A percentile compares a stretch with the other conserved stretches of the same genome.
These are phyloP conservation scores for Leishmania major DNA, from an alignment of 208 protist species.

Conservation along the genomic window DNA sequence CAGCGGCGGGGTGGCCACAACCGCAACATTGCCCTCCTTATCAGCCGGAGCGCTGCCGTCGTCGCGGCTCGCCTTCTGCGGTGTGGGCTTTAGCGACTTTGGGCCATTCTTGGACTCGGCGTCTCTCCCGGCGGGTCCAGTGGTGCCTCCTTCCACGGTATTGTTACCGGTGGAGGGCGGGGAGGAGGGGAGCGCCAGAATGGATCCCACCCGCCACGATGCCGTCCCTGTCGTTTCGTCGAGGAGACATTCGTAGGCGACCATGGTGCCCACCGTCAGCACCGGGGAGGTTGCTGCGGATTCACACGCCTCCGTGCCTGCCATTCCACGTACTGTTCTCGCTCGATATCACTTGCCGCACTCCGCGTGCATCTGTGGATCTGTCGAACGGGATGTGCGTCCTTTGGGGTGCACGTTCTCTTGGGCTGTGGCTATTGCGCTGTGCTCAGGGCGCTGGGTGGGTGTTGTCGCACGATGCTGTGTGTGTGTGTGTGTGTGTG, in stretches of 20 bases:
- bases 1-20: not conserved
- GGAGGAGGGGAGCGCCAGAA: slow-evolving; percentile 12
- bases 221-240: slow-evolving; percentile 14
- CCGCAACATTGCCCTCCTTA: not conserved
- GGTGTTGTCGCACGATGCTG: no score
- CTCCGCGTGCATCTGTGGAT: not conserved
- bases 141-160: not conserved
- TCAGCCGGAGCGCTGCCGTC: not conserved
- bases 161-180: not conserved
- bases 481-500: no score
- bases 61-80: not conserved
- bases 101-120: not conserved
- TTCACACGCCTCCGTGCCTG: not conserved
- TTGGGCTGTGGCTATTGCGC: no score
- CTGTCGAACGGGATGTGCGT: no score
- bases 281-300: not conserved
- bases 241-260: slow-evolving; percentile 57
- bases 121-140: not conserved
- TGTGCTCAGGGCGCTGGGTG: no score
- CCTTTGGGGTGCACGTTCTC: no score
- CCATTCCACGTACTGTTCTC: not conserved
- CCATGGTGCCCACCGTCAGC: slow-evolving; percentile 31
- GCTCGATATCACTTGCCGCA: not conserved
- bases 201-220: slow-evolving; percentile 23
- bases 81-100: not conserved